Evolutionary conservation across 108 stramenopile species (phyloP), one percentile per base, ranked within the genome.

Genomic region (Skeletonema menzelii): DNA sequence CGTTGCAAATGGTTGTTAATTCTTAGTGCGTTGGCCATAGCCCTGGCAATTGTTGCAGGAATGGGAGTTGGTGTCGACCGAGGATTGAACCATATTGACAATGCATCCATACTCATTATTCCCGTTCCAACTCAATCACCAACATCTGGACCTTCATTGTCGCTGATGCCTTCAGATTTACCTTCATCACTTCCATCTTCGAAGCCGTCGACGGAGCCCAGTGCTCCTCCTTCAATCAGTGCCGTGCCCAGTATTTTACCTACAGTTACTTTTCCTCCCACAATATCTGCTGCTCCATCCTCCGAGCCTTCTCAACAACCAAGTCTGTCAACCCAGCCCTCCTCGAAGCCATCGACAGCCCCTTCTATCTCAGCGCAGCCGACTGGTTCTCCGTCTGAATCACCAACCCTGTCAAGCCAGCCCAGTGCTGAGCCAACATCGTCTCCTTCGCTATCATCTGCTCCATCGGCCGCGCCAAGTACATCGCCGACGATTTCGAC

Each of bases 11-110:
- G 22, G 49, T 10, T 60, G 59, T 27, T 60, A 1, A 14, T 32
- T 8, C 37, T 35, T 22, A 13, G n/a, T 17, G 32, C 22, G 1
- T 27, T 60, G 26, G 8, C 22, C 0, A 7, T 10, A 17, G 31
- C 14, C 1, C 32, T 7, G 17, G 19, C 22, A 8, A 32, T 60
- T 24, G 28, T 60, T 10, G 59, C 34, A 14, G 59, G 34, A 14
- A 60, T 60, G 59, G 59, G 31, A 31, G 59, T 60, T 19, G 59
- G 59, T 19, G 59, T 60, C 37, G 59, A 60, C 34, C 31, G 34
- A 19, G 59, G 59, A 8, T 17, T 60, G 59, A 60, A 31, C 13
- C n/a, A 59, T 30, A 24, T 59, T 24, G 59, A 59, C 59, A 31
- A 35, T 0, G 34, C 59, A 20, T 34, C 59, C 7, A 60, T 34